These are phyloP conservation scores for Typha latifolia DNA, from an alignment of 176 grass and related monocot genomes.

Conservation along the genomic window DNA sequence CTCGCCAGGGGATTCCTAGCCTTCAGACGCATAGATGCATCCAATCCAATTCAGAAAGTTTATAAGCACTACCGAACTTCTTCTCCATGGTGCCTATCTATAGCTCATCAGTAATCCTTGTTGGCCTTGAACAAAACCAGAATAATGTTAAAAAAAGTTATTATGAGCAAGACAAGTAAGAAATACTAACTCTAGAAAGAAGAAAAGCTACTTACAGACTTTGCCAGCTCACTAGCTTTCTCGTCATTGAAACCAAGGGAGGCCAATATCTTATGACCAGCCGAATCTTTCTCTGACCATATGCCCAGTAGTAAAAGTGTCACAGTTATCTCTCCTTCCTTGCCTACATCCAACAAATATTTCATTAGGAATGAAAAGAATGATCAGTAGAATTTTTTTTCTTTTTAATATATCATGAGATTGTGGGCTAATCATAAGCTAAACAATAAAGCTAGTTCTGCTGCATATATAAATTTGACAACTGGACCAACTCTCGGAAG, in stretches of 20 bases:
- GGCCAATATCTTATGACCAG: slow-evolving; percentile 69
- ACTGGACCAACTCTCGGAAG: no score
- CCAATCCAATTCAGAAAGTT: neutral
- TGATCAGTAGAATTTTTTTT: no score
- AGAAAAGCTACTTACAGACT: slow-evolving; percentile 44
- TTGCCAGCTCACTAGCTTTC: slow-evolving; percentile 48
- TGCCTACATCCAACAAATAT: slow-evolving; percentile 32
- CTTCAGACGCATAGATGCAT: no score
- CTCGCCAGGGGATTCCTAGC: neutral
- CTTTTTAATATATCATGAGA: no score
- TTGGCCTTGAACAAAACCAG: neutral
- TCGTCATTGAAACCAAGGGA: slow-evolving; percentile 74
- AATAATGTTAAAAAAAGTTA: slow-evolving; percentile 1
- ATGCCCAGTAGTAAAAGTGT: slow-evolving; percentile 68
- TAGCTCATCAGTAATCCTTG: neutral
- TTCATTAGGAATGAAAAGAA: neutral
- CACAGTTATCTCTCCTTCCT: slow-evolving; percentile 67
- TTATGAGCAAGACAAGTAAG: slow-evolving; percentile 13
- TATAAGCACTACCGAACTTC: neutral
- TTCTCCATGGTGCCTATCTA: neutral
- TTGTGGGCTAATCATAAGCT: no score
- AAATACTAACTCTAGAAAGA: neutral
- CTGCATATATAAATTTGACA: no score
- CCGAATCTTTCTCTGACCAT: slow-evolving; percentile 80
- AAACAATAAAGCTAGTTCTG: no score